Conservation (phyloP, 345 rosid genomes). For the Syzygium aqueum region DNA sequence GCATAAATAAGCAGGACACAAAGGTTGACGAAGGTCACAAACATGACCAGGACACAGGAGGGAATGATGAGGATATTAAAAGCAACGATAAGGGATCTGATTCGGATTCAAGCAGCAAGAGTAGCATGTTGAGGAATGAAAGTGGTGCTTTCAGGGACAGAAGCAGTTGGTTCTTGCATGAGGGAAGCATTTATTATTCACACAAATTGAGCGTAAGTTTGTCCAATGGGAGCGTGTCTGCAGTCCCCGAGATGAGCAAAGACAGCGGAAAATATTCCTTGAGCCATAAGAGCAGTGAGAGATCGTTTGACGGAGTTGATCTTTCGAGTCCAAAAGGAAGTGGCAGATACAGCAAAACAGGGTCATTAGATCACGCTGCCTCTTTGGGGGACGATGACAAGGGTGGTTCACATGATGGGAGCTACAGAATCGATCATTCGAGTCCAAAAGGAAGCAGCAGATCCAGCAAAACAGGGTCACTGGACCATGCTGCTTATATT, state of each 20-base stretch:
- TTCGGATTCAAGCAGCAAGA: constrained; percentile 1
- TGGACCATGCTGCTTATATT: not conserved
- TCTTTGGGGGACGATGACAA: not conserved
- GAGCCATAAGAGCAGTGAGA: not conserved
- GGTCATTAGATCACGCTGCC: not conserved
- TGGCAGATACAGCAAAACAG: not conserved
- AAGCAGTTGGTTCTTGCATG: not conserved
- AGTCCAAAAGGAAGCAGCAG: not conserved
- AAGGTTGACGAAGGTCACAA: not conserved
- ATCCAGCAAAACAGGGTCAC: not conserved
- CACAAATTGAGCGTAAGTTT: not conserved
- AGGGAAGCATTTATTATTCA: not conserved
- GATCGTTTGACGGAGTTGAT: not conserved
- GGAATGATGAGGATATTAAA: not conserved
- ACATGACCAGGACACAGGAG: not conserved
- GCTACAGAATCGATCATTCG: not conserved
- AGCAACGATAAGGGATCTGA: not conserved
- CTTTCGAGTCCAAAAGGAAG: not conserved
- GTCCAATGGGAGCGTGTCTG: not conserved
- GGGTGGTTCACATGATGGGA: not conserved
- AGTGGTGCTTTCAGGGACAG: not conserved
- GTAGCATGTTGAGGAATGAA: not conserved
- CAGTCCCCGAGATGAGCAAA: not conserved
- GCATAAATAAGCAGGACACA: not conserved
- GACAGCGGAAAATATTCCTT: not conserved